Conservation (phyloP, 805 yeast species). For the Maudiozyma bulderi region DNA sequence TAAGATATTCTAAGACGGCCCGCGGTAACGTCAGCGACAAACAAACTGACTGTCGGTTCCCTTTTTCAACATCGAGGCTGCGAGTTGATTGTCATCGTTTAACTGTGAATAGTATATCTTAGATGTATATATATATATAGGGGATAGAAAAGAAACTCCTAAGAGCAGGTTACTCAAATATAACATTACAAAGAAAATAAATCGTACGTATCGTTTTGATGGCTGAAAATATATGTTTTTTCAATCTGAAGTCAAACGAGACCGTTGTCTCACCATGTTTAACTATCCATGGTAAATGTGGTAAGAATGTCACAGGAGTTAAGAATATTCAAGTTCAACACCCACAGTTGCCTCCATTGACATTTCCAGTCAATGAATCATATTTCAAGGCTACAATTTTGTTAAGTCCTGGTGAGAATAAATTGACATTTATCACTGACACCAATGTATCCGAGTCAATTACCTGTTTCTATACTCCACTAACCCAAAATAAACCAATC, state of each 20-base stretch:
- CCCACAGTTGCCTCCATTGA: conserved; percentile 48
- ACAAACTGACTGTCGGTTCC: no score
- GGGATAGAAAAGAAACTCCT: no score
- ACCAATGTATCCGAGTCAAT: conserved; percentile 30
- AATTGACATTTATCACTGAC: conserved; percentile 40
- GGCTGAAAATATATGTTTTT: conserved; percentile 20
- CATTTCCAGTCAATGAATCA: conserved; percentile 58
- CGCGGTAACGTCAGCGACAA: no score
- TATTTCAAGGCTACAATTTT: conserved; percentile 69
- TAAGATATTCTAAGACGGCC: no score
- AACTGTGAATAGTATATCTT: no score
- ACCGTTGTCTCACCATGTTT: conserved; percentile 40
- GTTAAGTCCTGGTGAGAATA: conserved; percentile 60
- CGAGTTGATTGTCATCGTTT: no score
- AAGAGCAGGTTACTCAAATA: no score
- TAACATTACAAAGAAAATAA: not conserved
- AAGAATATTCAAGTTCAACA: conserved; percentile 36
- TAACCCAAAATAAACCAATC: conserved; percentile 61
- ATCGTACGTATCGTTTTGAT: not conserved
- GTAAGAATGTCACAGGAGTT: conserved; percentile 18
- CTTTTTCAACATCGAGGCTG: no score
- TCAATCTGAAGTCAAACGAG: conserved; percentile 27
- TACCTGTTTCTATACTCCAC: conserved; percentile 42
- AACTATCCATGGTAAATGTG: conserved; percentile 40
- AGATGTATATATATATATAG: no score